Base-by-base conservation (phyloP, 1,284 basidiomycete species). In the Ganoderma leucocontextum region DNA sequence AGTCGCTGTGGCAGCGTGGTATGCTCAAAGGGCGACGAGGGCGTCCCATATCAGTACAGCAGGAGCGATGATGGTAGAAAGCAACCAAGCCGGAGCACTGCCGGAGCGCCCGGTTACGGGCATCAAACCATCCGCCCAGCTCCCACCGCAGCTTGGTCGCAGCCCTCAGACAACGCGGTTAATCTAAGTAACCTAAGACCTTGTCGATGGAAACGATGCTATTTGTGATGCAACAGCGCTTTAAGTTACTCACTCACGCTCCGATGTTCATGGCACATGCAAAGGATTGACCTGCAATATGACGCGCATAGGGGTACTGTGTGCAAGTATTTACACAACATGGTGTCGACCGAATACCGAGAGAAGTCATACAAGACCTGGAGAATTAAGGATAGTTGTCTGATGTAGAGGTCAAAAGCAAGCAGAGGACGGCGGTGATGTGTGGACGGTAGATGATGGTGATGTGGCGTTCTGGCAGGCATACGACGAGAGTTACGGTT, bases 401-500 rank as follows among this genome's bases (percentile, higher is more conserved):
- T 63, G 52, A 63, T 53, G 42, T 65, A 53, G 64, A 42, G 17
- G 64, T 13, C 1, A 41, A 44, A 52, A 44, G 36, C 22, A 8
- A 63, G 25, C 35, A 57, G 33, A 35, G 33, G n/a, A n/a, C 29
- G 53, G 17, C 13, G 42, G 47, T 60, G 58, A 57, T 47, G 47
- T 58, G 53, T 49, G 35, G 64, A 55, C 60, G 62, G 19, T 36
- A 15, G 33, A 42, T 42, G 22, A n/a, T 19, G 47, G 7, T 2
- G 60, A 33, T 62, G 33, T 10, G 60, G 57, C 62, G 62, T 69
- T 68, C 66, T 60, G 69, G 67, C 62, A 64, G 64, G 71, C 71
- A 72, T 72, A 67, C 66, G 65, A 65, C 52, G 61, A 64, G 39
- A 63, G 63, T 64, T 52, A 55, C 63, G 58, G 65, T 69, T 69